Evolutionary conservation across 192 early-diverging fungal genomes (phyloP).

Genomic region (Thamnidium elegans): DNA sequence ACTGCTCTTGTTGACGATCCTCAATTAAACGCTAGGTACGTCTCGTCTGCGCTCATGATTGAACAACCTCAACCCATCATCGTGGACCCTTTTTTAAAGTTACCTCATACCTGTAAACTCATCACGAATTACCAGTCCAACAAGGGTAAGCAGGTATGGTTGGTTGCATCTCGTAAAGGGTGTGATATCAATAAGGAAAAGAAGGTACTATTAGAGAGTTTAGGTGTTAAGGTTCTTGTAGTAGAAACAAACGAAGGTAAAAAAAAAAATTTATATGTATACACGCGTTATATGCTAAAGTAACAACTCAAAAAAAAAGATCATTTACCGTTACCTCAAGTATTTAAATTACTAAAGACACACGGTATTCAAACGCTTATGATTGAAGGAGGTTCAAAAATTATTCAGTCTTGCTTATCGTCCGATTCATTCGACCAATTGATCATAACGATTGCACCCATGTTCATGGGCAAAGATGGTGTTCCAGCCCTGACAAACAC

Average conservation of each 20-base stretch:
- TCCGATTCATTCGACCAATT: conserved; percentile 43
- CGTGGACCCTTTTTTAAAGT: conserved; percentile 68
- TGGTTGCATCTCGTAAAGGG: conserved; percentile 39
- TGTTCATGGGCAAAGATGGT: conserved; percentile 61
- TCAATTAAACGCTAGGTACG: conserved; percentile 49
- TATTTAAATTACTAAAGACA: conserved; percentile 24
- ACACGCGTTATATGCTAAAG: too few species aligned
- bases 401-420: conserved; percentile 67
- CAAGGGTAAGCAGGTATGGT: conserved; percentile 52
- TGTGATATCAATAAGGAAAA: conserved; percentile 1
- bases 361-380: conserved; percentile 60
- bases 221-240: conserved; percentile 60
- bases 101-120: conserved; percentile 57
- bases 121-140: conserved; percentile 32
- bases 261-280: too few species aligned
- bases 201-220: conserved; percentile 43
- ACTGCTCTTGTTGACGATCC: conserved; percentile 84
- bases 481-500: conserved; percentile 13
- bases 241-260: neutral
- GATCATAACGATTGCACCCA: conserved; percentile 73
- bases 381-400: conserved; percentile 84
- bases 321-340: conserved; percentile 17
- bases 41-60: neutral
- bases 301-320: too few species aligned
- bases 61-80: conserved; percentile 75